Evolutionary conservation across 208 protist species (phyloP).

Genomic region (Phytomonas sp.): DNA sequence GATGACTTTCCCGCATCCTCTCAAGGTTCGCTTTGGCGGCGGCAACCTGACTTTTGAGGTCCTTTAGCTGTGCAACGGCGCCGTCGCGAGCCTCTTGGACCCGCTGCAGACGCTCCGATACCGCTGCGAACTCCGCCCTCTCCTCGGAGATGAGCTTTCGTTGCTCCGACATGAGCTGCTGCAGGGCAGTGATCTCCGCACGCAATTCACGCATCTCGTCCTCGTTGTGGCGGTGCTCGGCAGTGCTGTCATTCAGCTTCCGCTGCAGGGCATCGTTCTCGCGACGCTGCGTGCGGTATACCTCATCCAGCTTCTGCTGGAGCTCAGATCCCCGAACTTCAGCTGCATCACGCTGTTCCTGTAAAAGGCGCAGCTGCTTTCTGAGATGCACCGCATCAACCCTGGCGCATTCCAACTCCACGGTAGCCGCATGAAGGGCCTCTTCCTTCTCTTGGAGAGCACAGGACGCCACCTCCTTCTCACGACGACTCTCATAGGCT

Average conservation of each 20-base stretch:
- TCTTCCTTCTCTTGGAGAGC: too few species aligned
- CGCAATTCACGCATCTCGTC: conserved; percentile 60
- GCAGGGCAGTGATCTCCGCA: conserved; percentile 38
- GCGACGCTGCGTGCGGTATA: conserved; percentile 3
- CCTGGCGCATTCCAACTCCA: too few species aligned
- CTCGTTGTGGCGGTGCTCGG: conserved; percentile 36
- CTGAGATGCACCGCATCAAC: conserved; percentile 17
- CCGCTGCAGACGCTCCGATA: conserved; percentile 15
- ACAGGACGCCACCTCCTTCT: too few species aligned
- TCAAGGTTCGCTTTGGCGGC: conserved; percentile 25
- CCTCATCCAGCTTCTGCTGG: conserved; percentile 14
- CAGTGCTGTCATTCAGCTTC: conserved; percentile 30
- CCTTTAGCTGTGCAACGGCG: conserved; percentile 15
- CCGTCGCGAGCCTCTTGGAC: conserved; percentile 16
- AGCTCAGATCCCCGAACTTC: conserved; percentile 2
- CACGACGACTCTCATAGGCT: too few species aligned
- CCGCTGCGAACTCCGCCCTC: conserved; percentile 16
- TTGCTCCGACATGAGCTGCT: conserved; percentile 32
- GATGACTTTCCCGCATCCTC: conserved; percentile 20
- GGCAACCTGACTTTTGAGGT: conserved; percentile 29
- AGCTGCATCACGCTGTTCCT: conserved; percentile 14
- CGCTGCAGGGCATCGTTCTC: conserved; percentile 7
- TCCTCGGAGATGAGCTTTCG: conserved; percentile 17
- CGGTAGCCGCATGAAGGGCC: too few species aligned
- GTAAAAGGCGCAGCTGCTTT: conserved; percentile 9